Percentiles rank a stretch among this genome's conserved stretches.
phyloP scores from a whole-genome alignment of 177 flowering plant genomes.

The Telopea speciosissima region DNA sequence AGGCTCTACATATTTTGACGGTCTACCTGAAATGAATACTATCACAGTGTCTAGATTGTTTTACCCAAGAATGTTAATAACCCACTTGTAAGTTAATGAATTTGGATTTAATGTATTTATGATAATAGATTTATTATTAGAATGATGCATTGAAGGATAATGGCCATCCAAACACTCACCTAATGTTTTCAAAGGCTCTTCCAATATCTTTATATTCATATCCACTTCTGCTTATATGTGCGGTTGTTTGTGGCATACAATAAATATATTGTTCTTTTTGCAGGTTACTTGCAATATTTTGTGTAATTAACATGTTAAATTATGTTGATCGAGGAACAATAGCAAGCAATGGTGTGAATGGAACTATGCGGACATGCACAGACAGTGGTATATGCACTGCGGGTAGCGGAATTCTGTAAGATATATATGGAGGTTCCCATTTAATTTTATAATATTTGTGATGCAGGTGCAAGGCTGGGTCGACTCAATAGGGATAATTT shows the following conservation, averaged over 20 bases:
- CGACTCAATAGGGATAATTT: too few relatives aligned
- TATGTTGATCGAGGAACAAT: slow-evolving; percentile 93
- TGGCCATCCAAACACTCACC: background rate
- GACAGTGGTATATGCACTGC: slow-evolving; percentile 55
- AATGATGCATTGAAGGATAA: background rate
- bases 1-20: too few relatives aligned
- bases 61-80: too few relatives aligned
- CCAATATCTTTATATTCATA: background rate
- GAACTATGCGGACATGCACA: slow-evolving; percentile 51
- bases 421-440: slow-evolving; percentile 3
- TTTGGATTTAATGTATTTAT: background rate
- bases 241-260: background rate
- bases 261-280: slow-evolving; percentile 14
- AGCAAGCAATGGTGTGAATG: slow-evolving; percentile 98
- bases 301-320: slow-evolving; percentile 73
- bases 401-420: slow-evolving; percentile 94
- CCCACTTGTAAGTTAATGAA: background rate
- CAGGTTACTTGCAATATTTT: slow-evolving; percentile 77
- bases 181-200: background rate
- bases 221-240: background rate
- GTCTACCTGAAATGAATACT: too few relatives aligned
- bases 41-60: too few relatives aligned
- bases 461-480: too few relatives aligned
- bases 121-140: background rate
- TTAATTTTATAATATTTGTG: too few relatives aligned